Evolutionary conservation across 179 eudicot genomes (phyloP).

Genomic region (Beta macrorhiza): DNA sequence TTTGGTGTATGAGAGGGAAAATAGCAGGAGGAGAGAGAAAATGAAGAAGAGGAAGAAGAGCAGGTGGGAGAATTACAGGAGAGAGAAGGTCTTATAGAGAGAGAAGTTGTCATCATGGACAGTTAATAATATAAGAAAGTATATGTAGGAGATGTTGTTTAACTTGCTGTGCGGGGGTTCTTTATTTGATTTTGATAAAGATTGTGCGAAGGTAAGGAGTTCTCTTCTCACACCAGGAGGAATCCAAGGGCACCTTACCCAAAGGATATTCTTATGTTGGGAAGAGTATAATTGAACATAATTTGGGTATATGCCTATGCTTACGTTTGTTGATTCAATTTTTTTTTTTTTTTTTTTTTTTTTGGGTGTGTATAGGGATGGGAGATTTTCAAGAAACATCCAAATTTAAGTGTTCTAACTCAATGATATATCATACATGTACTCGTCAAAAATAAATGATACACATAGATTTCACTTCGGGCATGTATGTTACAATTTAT

Average conservation of each 20-base stretch:
- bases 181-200: conserved; percentile 14
- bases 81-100: conserved; percentile 42
- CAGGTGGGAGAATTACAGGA: conserved; percentile 19
- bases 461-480: too few relatives aligned
- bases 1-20: conserved; percentile 3
- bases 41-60: conserved; percentile 25
- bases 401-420: too few relatives aligned
- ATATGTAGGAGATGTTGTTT: background rate
- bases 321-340: background rate
- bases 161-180: background rate
- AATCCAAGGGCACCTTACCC: conserved; percentile 18
- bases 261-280: conserved; percentile 14
- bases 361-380: too few relatives aligned
- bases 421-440: too few relatives aligned
- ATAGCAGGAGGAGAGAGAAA: conserved; percentile 2
- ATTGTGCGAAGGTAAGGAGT: background rate
- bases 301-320: conserved; percentile 11
- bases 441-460: too few relatives aligned
- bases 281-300: background rate
- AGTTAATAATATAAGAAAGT: background rate
- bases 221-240: background rate
- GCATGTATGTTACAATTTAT: too few relatives aligned
- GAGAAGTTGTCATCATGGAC: conserved; percentile 32
- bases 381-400: too few relatives aligned
- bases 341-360: too few relatives aligned